These are phyloP conservation scores for Allantophomopsis cytisporea DNA, from an alignment of 2,329 filamentous ascomycete genomes.

Conservation along the genomic window DNA sequence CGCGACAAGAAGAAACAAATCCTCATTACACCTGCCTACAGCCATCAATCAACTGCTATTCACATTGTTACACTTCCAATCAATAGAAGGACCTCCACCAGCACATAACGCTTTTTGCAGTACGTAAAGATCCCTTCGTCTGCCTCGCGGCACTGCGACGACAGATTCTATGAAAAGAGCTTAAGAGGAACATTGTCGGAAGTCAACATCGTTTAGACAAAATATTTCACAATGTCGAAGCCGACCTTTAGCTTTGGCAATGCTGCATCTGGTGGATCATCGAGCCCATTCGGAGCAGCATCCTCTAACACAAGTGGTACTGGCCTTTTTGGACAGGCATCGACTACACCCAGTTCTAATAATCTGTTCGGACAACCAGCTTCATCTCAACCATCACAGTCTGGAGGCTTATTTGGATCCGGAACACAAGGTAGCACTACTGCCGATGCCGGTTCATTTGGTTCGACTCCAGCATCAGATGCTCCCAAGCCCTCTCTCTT, in stretches of 20 bases:
- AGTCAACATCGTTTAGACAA: no score
- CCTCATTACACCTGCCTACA: no score
- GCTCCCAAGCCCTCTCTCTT: constrained; percentile 27
- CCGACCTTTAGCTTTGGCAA: constrained; percentile 19
- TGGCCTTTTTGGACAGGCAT: constrained; percentile 18
- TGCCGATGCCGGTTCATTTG: neutral
- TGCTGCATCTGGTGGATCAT: neutral
- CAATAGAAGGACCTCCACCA: no score
- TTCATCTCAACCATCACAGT: constrained; percentile 1
- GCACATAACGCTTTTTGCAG: no score
- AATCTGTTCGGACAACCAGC: constrained; percentile 17
- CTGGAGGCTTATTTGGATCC: constrained; percentile 2
- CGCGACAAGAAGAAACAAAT: no score
- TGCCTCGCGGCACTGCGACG: no score
- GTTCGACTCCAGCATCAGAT: constrained; percentile 4
- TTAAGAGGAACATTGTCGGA: no score
- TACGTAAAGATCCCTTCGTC: no score
- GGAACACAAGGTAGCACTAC: neutral
- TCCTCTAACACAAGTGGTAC: constrained; percentile 7
- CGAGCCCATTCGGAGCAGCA: constrained; percentile 1
- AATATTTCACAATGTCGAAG: constrained; percentile 1
- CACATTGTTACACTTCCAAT: no score
- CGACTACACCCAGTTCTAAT: constrained; percentile 7
- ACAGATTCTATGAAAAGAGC: no score
- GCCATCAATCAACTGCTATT: no score